phyloP scores from a whole-genome alignment of 2,329 filamentous ascomycete genomes.

The Xylariales sp. region DNA sequence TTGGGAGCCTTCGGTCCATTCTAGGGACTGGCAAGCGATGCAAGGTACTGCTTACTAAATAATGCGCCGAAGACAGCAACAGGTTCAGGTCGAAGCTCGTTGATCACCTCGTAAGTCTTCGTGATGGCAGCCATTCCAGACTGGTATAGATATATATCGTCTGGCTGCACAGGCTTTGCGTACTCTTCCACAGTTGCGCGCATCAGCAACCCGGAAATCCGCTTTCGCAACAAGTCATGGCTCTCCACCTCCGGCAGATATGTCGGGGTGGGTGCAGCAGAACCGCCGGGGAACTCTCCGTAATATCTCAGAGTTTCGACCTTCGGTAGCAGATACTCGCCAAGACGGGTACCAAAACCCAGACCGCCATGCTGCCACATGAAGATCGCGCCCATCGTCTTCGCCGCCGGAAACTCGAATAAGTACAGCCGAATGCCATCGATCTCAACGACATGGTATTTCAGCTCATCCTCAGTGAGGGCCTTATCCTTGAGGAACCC shows the following conservation, averaged over 20 bases:
- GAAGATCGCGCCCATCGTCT: slow-evolving; percentile 31
- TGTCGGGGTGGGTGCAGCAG: slow-evolving; percentile 27
- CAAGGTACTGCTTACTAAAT: slow-evolving; percentile 33
- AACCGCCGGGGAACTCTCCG: slow-evolving; percentile 19
- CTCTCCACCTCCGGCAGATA: slow-evolving; percentile 33
- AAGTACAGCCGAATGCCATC: slow-evolving; percentile 37
- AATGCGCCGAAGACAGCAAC: slow-evolving; percentile 44
- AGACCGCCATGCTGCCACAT: slow-evolving; percentile 43
- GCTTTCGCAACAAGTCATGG: slow-evolving; percentile 33
- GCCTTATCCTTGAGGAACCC: slow-evolving; percentile 29
- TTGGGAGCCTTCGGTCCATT: no score
- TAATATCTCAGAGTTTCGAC: slow-evolving; percentile 31
- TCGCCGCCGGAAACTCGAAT: slow-evolving; percentile 34
- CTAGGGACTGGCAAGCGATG: no score
- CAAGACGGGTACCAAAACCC: slow-evolving; percentile 41
- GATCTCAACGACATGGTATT: slow-evolving; percentile 37
- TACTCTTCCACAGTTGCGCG: slow-evolving; percentile 31
- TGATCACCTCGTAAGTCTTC: slow-evolving; percentile 33
- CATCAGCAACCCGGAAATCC: slow-evolving; percentile 37
- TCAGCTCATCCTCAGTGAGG: slow-evolving; percentile 30
- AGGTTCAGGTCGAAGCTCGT: slow-evolving; percentile 27
- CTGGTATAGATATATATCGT: slow-evolving; percentile 49
- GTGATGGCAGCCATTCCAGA: slow-evolving; percentile 52
- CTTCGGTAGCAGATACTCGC: slow-evolving; percentile 36
- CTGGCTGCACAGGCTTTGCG: slow-evolving; percentile 17